Percentiles rank a stretch among this genome's conserved stretches.
Conservation (phyloP, 2,329 filamentous ascomycete genomes). For the Pyrenophora teres region DNA sequence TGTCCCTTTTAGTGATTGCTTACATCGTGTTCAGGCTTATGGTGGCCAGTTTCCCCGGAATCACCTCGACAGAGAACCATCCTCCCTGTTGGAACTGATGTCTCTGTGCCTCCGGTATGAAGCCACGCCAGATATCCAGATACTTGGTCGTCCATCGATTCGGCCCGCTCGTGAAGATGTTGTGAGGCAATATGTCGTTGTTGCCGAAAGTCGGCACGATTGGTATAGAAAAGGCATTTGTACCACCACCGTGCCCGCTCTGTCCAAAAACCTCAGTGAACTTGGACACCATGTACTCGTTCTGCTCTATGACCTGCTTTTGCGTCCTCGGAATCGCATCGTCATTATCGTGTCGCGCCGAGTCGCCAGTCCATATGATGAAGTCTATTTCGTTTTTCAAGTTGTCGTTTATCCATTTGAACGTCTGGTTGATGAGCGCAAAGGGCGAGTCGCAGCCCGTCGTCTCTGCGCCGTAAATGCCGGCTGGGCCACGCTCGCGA, state of each 20-base stretch:
- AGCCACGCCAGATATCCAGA: conserved; percentile 76
- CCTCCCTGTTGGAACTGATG: conserved; percentile 91
- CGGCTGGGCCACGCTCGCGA: conserved; percentile 74
- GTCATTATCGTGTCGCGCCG: conserved; percentile 86
- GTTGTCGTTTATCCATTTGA: conserved; percentile 83
- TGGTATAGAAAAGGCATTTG: conserved; percentile 69
- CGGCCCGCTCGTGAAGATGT: conserved; percentile 84
- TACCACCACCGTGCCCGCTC: conserved; percentile 51
- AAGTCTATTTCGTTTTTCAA: conserved; percentile 83
- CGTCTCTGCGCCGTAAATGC: conserved; percentile 81
- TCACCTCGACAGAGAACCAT: conserved; percentile 93
- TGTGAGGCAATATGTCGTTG: conserved; percentile 97
- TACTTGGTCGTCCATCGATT: conserved; percentile 85
- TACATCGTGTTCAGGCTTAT: conserved; percentile 91
- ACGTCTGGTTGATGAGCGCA: conserved; percentile 82
- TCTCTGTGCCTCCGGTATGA: conserved; percentile 90
- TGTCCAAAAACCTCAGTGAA: conserved; percentile 73
- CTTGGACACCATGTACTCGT: conserved; percentile 74
- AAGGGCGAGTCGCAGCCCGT: conserved; percentile 87
- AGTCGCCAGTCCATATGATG: conserved; percentile 91
- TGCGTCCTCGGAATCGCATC: conserved; percentile 76
- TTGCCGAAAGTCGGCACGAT: conserved; percentile 92
- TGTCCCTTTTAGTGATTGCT: conserved; percentile 3
- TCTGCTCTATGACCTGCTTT: conserved; percentile 76
- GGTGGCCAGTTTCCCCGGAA: conserved; percentile 81